These are phyloP conservation scores for Lepidium didymum DNA, from an alignment of 345 rosid genomes.

Conservation along the genomic window DNA sequence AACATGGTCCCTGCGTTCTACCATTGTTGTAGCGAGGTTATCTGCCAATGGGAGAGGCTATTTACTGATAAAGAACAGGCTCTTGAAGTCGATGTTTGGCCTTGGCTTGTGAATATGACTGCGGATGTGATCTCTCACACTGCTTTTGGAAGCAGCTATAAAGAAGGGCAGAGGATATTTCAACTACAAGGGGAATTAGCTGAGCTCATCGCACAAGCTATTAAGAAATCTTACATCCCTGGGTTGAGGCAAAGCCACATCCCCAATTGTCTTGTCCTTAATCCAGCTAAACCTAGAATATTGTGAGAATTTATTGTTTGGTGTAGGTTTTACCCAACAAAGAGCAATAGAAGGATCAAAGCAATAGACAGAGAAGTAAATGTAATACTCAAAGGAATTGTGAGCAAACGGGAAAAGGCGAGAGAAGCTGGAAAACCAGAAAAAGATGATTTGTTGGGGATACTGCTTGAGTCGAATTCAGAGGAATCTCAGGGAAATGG, in stretches of 20 bases:
- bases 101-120: constrained; percentile 33
- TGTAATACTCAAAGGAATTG: constrained; percentile 21
- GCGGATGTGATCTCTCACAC: constrained; percentile 37
- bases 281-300: background rate
- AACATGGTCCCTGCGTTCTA: constrained; percentile 33
- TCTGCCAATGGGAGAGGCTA: constrained; percentile 24
- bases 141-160: constrained; percentile 36
- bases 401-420: constrained; percentile 34
- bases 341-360: constrained; percentile 34
- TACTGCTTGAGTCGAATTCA: constrained; percentile 37
- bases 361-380: constrained; percentile 29
- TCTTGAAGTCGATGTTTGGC: constrained; percentile 34
- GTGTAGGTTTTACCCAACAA: constrained; percentile 42
- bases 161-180: constrained; percentile 34
- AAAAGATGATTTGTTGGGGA: constrained; percentile 36
- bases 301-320: background rate
- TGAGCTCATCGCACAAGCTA: constrained; percentile 20
- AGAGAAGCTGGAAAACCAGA: constrained; percentile 26
- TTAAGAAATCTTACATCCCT: constrained; percentile 32
- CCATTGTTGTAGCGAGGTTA: constrained; percentile 24
- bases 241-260: constrained; percentile 20
- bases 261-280: background rate
- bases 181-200: constrained; percentile 29
- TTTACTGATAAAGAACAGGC: constrained; percentile 12
- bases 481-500: constrained; percentile 33